Evolutionary conservation across 2,329 filamentous ascomycete species (phyloP), one percentile per base, ranked within the genome.

Genomic region (Ophiostoma himal-ulmi): DNA sequence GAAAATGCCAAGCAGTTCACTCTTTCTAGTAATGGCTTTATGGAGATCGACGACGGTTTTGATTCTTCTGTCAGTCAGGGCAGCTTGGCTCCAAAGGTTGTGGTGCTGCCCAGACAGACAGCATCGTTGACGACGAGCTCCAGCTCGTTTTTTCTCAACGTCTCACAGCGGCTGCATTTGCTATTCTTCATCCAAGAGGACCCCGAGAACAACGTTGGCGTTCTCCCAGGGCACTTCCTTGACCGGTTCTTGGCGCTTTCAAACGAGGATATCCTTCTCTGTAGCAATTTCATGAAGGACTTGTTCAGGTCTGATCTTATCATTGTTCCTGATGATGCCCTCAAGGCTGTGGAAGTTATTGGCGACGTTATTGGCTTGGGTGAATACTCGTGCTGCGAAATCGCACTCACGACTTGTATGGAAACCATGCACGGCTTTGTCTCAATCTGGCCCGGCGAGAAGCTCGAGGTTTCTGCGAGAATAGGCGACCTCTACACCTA

Each of bases 401-500:
- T 89, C 26, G 88, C 91, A 4, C 81, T 93, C 67, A 85, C 84
- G 64, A 81, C 89, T 22, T 90, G 88, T 73, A 83, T 96, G 34
- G 86, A 90, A 66, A 80, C 91, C 70, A 85, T 97, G 77, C 81
- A 85, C 68, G 86, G 85, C 48, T 83, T 92, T 68, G 85, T 87
- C 54, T 78, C 81, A 14, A 80, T 87, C 54, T 95, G 92, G 92
- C 80, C 83, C 1, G 82, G 86, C 30, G 82, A 85, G 57, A 81
- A 83, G 30, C 84, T 85, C 44, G 82, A 87, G 0, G 81, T 97
- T 2, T 84, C 84, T n/a, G 85, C 86, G 3, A 83, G 86, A 57
- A 91, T 90, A 3, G 85, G 88, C 26, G 90, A 96, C 72, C 81
- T 97, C 26, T 98, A 98, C 78, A 81, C 86, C 64, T 92, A 93